Evolutionary conservation across 2,329 filamentous ascomycete species (phyloP).

Genomic region (Alternaria hordeiaustralica): DNA sequence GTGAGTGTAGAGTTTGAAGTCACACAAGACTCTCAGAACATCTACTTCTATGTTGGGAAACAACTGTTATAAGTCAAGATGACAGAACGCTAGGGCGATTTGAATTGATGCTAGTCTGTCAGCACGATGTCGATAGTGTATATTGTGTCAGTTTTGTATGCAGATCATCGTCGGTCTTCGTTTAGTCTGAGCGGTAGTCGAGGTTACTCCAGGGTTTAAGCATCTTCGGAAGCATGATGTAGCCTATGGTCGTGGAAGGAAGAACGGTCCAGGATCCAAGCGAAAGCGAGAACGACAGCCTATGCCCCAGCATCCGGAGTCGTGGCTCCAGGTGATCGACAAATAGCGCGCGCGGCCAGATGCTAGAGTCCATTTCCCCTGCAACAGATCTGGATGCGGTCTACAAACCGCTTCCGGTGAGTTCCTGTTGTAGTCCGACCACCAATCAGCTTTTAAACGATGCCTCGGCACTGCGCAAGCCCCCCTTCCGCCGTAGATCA

Average conservation of each 20-base stretch:
- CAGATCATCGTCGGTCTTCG: background rate
- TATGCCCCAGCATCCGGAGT: background rate
- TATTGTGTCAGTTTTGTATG: background rate
- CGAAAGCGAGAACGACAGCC: background rate
- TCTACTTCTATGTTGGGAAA: background rate
- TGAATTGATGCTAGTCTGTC: background rate
- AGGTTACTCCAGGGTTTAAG: too few species aligned
- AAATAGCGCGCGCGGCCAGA: background rate
- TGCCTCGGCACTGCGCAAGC: background rate
- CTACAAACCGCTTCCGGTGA: background rate
- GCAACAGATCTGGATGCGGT: background rate
- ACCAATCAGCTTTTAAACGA: background rate
- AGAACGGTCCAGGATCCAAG: background rate
- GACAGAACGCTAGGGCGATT: background rate
- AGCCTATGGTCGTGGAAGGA: background rate
- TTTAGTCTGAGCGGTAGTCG: background rate
- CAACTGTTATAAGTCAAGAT: background rate
- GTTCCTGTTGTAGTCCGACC: background rate
- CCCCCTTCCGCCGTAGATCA: background rate
- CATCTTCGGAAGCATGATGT: background rate
- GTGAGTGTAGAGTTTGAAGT: background rate
- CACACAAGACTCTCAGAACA: background rate
- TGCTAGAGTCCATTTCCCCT: background rate
- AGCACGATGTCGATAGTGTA: background rate
- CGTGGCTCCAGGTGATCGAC: background rate